Evolutionary conservation across 805 yeast species (phyloP).

Genomic region (Isabelozyma gotoi): DNA sequence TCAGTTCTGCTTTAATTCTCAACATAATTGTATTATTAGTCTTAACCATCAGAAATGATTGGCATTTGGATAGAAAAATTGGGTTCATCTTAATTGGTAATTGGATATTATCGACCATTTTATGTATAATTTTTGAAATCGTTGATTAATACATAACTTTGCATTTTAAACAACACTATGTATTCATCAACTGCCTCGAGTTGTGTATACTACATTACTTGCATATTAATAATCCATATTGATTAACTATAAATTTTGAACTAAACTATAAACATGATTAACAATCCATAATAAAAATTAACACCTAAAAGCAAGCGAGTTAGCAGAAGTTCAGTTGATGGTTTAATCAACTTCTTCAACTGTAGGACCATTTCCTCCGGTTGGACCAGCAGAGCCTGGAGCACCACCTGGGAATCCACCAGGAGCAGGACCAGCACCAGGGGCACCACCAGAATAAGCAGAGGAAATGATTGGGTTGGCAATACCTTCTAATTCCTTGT

Average conservation of each 20-base stretch:
- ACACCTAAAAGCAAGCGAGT: background rate
- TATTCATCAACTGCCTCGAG: too few species aligned
- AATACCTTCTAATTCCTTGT: slow-evolving; percentile 39
- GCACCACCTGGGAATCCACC: slow-evolving; percentile 35
- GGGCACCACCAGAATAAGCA: slow-evolving; percentile 32
- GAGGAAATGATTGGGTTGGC: slow-evolving; percentile 40
- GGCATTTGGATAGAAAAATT: slow-evolving; percentile 35
- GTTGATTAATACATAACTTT: background rate
- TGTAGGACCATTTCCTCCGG: slow-evolving; percentile 37
- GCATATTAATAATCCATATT: too few species aligned
- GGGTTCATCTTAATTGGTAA: slow-evolving; percentile 28
- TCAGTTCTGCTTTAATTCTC: slow-evolving; percentile 17
- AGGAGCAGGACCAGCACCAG: slow-evolving; percentile 30
- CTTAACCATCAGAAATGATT: slow-evolving; percentile 19
- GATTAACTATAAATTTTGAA: slow-evolving; percentile 1
- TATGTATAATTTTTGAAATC: slow-evolving; percentile 24
- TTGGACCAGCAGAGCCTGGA: slow-evolving; percentile 26
- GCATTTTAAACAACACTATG: background rate
- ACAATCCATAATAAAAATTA: background rate
- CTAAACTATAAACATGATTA: slow-evolving; percentile 1
- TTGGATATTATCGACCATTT: slow-evolving; percentile 28
- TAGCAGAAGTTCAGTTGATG: slow-evolving; percentile 1
- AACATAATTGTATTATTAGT: slow-evolving; percentile 20
- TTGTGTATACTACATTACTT: too few species aligned
- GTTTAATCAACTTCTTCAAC: slow-evolving; percentile 43